Evolutionary conservation across 23 red algal genomes (phyloP).

Genomic region (Chondrus crispus): DNA sequence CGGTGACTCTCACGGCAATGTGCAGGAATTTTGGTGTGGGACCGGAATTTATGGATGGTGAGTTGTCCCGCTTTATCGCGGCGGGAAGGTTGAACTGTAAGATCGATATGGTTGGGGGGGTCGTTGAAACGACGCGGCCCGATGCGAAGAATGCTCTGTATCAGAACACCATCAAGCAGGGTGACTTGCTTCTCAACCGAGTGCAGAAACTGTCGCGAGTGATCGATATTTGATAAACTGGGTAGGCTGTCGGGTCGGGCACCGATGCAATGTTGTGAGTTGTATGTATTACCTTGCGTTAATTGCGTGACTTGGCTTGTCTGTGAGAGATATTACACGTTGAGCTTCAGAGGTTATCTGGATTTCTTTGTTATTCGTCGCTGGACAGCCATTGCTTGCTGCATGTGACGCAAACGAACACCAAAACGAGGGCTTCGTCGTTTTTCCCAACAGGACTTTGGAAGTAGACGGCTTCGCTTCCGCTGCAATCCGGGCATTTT

Average conservation of each 20-base stretch:
- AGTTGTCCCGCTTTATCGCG: slow-evolving; percentile 90
- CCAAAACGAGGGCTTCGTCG: slow-evolving; percentile 90
- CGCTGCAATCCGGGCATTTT: slow-evolving; percentile 68
- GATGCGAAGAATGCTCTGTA: slow-evolving; percentile 88
- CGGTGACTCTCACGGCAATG: slow-evolving; percentile 89
- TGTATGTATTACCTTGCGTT: neutral
- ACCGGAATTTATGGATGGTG: slow-evolving; percentile 74
- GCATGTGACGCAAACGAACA: slow-evolving; percentile 84
- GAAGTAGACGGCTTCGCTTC: slow-evolving; percentile 94
- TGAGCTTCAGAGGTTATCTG: too few relatives aligned
- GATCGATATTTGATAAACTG: slow-evolving; percentile 79
- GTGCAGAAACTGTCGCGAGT: slow-evolving; percentile 97
- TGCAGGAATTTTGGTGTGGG: slow-evolving; percentile 83
- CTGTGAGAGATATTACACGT: too few relatives aligned
- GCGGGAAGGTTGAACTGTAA: slow-evolving; percentile 88
- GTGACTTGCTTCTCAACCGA: slow-evolving; percentile 92
- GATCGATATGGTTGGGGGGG: slow-evolving; percentile 90
- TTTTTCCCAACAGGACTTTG: slow-evolving; percentile 91
- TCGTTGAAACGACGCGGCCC: slow-evolving; percentile 82
- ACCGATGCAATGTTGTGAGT: neutral
- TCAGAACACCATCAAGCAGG: slow-evolving; percentile 85
- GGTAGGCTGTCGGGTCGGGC: neutral
- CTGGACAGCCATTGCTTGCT: slow-evolving; percentile 82
- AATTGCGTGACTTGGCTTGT: neutral
- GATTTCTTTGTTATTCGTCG: slow-evolving; percentile 50